Evolutionary conservation across 192 early-diverging fungal genomes (phyloP), one percentile per base, ranked within the genome.

Genomic region (Backusella westeae): DNA sequence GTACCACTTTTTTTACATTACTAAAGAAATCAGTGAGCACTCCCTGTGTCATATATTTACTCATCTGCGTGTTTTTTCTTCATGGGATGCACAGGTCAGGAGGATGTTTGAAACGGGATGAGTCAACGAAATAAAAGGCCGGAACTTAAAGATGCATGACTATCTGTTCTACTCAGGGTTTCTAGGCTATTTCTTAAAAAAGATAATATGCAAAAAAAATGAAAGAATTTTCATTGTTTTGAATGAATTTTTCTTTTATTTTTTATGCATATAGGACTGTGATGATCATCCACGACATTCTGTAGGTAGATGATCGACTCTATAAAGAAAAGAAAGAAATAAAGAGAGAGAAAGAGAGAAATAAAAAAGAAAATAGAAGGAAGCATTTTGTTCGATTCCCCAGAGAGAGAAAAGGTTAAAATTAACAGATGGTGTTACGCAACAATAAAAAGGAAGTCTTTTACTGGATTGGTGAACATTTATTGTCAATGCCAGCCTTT

Each of bases 401-500:
- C 56, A 63, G 56, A 63, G 7, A 29, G 10, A 63, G 9, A 63
- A 49, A 63, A 63, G 56, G 21, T 63, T 29, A 3, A 63, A 69
- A 56, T 23, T 71, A 29, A 46, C 66, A 39, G 19, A 65, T 14
- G 6, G 46, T 49, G 36, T 52, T 23, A 49, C 49, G 34, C 41
- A 75, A 35, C 35, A 39, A 23, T 15, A 68, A 21, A 23, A 73
- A 42, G 67, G 35, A 26, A 67, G 46, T 34, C 67, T 74, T 36
- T 71, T 79, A 19, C 73, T 68, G 6, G 78, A 73, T 21, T 74
- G 67, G 78, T 42, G 42, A 36, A 14, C 56, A 23, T 38, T 70
- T 41, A 76, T 76, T 41, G 17, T 77, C 19, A 76, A 76, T 75
- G 73, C 71, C 15, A 72, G 71, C 15, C 72, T 29, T 4, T 29